phyloP scores from a whole-genome alignment of 2,329 filamentous ascomycete genomes.

The Fusarium burgessii region DNA sequence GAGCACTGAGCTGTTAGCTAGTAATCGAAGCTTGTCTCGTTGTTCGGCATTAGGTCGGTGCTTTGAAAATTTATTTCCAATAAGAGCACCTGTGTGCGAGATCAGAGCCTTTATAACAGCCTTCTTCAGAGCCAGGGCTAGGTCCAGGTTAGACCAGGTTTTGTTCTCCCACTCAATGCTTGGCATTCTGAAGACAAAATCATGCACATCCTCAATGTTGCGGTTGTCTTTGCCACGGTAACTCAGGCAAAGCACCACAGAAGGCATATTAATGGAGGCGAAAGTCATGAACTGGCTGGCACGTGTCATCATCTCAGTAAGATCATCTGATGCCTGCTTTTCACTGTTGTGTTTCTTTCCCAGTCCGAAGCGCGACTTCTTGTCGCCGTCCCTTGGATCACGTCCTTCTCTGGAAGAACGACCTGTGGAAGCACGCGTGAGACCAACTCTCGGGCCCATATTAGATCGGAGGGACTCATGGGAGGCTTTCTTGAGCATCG shows the following conservation, averaged over 20 bases:
- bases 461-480: conserved; percentile 65
- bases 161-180: conserved; percentile 98
- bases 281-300: conserved; percentile 98
- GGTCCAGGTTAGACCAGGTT: conserved; percentile 97
- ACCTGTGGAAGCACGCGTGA: conserved; percentile 62
- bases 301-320: conserved; percentile 95
- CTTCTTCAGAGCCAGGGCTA: conserved; percentile 92
- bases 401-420: conserved; percentile 56
- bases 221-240: conserved; percentile 97
- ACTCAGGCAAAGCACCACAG: conserved; percentile 92
- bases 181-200: conserved; percentile 96
- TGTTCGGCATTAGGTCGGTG: conserved; percentile 86
- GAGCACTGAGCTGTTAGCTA: conserved; percentile 82
- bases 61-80: conserved; percentile 95
- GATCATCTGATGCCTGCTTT: conserved; percentile 81
- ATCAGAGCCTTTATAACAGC: conserved; percentile 94
- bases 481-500: conserved; percentile 65
- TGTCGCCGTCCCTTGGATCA: conserved; percentile 56
- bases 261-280: conserved; percentile 93
- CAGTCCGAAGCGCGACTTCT: conserved; percentile 69
- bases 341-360: conserved; percentile 63
- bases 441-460: conserved; percentile 55
- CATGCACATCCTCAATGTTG: conserved; percentile 96
- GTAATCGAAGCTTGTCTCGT: conserved; percentile 81
- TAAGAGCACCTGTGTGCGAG: conserved; percentile 94